phyloP scores from a whole-genome alignment of 345 rosid species.

The Alliaria petiolata region DNA sequence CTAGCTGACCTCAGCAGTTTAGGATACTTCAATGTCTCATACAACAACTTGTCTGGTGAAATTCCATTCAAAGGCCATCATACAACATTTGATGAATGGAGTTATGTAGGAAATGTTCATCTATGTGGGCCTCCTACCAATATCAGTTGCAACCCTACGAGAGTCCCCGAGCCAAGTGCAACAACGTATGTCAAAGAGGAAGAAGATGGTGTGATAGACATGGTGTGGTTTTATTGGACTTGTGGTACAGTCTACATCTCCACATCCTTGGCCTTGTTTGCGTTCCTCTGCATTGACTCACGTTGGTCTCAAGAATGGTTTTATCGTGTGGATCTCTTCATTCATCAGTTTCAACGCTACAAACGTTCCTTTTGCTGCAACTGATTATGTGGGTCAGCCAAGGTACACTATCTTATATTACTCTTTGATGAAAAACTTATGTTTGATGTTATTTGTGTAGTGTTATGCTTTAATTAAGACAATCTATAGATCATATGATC shows the following conservation, averaged over 20 bases:
- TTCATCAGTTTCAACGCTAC: conserved; percentile 4
- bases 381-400: neutral
- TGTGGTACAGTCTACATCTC: conserved; percentile 5
- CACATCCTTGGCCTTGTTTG: neutral
- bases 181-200: neutral
- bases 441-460: neutral
- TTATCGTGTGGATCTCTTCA: neutral
- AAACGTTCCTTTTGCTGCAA: neutral
- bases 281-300: conserved; percentile 5
- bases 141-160: neutral
- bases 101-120: conserved; percentile 2
- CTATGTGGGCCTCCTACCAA: conserved; percentile 17
- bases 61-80: conserved; percentile 40
- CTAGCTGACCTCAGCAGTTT: conserved; percentile 43
- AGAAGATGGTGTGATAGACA: conserved; percentile 12
- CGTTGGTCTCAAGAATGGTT: conserved; percentile 18
- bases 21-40: conserved; percentile 54
- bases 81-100: neutral
- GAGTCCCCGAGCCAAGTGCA: neutral
- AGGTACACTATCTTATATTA: neutral
- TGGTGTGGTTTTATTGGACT: conserved; percentile 26
- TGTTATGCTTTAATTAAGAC: neutral
- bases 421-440: neutral
- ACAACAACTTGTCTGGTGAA: conserved; percentile 61
- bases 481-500: neutral